Evolutionary conservation across 805 yeast genomes (phyloP).

Genomic region (Starmerella floris): DNA sequence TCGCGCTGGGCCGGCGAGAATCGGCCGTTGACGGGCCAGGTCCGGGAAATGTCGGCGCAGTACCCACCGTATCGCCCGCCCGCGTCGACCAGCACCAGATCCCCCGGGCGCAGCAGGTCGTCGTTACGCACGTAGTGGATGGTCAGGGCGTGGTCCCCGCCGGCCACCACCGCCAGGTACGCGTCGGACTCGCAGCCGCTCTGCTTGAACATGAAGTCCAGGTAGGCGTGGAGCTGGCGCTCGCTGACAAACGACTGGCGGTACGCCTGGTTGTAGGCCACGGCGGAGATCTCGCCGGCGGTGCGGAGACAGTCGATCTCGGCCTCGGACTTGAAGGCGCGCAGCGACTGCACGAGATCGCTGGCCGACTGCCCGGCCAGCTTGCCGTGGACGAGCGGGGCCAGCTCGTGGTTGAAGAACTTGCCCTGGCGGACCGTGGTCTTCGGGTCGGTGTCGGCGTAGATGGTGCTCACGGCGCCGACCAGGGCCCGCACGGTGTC

Average conservation of each 20-base stretch:
- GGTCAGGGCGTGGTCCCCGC: slow-evolving; percentile 77
- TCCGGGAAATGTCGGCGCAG: slow-evolving; percentile 87
- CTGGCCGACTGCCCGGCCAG: neutral
- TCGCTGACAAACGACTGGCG: slow-evolving; percentile 50
- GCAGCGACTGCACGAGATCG: slow-evolving; percentile 22
- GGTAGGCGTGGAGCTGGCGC: slow-evolving; percentile 59
- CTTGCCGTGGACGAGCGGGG: slow-evolving; percentile 13
- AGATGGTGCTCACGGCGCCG: slow-evolving; percentile 14
- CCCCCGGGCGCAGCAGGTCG: slow-evolving; percentile 61
- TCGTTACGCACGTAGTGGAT: slow-evolving; percentile 92
- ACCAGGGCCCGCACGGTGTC: slow-evolving; percentile 12
- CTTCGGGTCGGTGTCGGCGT: slow-evolving; percentile 20
- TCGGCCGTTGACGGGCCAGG: slow-evolving; percentile 79
- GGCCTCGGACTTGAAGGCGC: slow-evolving; percentile 61
- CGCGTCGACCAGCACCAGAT: slow-evolving; percentile 85
- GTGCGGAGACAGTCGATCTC: slow-evolving; percentile 69
- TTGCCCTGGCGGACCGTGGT: slow-evolving; percentile 19
- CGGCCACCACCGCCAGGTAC: slow-evolving; percentile 91
- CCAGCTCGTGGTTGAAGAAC: slow-evolving; percentile 19
- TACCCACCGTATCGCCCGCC: slow-evolving; percentile 91
- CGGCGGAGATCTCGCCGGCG: slow-evolving; percentile 71
- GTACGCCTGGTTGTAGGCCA: slow-evolving; percentile 74
- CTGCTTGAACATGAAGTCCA: slow-evolving; percentile 67
- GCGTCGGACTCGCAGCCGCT: slow-evolving; percentile 88
- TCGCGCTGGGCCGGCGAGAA: slow-evolving; percentile 73